Conservation (phyloP, 176 grass and related monocot genomes). For the Oryza rufipogon region DNA sequence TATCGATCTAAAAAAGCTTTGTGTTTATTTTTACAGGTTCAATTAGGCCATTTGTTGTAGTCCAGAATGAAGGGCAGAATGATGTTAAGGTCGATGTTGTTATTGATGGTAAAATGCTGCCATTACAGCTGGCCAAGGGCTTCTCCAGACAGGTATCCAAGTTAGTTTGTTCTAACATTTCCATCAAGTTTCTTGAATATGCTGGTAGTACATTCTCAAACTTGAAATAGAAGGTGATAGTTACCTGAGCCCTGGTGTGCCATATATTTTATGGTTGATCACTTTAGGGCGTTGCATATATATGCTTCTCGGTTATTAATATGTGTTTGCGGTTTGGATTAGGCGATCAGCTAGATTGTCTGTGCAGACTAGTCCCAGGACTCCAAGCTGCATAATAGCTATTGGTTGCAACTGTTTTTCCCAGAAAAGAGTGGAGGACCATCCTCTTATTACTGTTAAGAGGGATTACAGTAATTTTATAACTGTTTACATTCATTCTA, state of each 20-base stretch:
- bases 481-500: neutral
- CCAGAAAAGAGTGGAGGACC: neutral
- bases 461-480: neutral
- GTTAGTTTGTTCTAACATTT: constrained; percentile 31
- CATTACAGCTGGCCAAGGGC: constrained; percentile 34
- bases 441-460: neutral
- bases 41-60: constrained; percentile 46
- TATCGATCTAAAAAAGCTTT: neutral
- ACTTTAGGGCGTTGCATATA: neutral
- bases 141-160: constrained; percentile 47
- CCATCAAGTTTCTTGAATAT: neutral
- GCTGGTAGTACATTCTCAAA: neutral
- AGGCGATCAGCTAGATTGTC: neutral
- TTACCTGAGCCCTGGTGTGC: neutral
- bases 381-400: neutral
- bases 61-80: constrained; percentile 56
- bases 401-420: neutral
- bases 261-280: constrained; percentile 2
- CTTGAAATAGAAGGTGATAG: neutral
- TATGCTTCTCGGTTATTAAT: neutral
- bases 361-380: neutral
- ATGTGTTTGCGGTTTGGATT: neutral
- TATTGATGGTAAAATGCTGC: constrained; percentile 18
- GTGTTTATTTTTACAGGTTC: constrained; percentile 55
- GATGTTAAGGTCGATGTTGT: constrained; percentile 37